phyloP scores from a whole-genome alignment of 345 rosid species.

The Aquilaria malaccensis region DNA sequence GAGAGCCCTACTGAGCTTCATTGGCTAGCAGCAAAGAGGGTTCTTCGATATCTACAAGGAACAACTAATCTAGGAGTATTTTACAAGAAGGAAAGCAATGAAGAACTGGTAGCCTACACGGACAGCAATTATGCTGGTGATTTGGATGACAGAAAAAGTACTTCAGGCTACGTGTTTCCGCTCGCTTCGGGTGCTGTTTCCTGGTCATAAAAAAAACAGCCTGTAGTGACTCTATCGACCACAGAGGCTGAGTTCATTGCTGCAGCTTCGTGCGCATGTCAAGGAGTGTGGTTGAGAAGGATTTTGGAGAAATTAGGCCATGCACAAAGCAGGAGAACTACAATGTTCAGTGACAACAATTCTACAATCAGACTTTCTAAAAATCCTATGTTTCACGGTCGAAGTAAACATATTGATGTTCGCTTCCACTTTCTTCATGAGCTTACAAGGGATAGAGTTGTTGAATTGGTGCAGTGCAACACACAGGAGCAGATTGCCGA shows the following conservation, averaged over 20 bases:
- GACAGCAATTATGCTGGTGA: neutral
- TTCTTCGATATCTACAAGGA: neutral
- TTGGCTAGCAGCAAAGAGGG: neutral
- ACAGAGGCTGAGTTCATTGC: neutral
- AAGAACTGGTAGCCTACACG: neutral
- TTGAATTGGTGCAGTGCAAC: neutral
- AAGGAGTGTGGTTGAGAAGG: neutral
- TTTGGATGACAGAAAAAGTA: neutral
- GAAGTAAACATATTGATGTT: constrained; percentile 1
- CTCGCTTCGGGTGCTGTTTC: neutral
- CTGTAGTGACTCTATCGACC: neutral
- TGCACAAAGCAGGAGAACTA: neutral
- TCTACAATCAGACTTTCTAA: constrained; percentile 1
- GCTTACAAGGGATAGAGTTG: neutral
- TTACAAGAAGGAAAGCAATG: neutral
- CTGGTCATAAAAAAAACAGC: neutral
- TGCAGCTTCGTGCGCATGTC: neutral
- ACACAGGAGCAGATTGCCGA: too few species aligned
- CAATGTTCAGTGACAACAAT: neutral
- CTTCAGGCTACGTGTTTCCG: neutral
- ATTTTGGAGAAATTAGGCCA: neutral
- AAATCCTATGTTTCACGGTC: neutral
- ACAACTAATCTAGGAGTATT: neutral
- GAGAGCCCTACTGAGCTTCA: neutral
- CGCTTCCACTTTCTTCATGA: constrained; percentile 6